Evolutionary conservation across 176 grass and related monocot genomes (phyloP).

Genomic region (Calamus simplicifolius): DNA sequence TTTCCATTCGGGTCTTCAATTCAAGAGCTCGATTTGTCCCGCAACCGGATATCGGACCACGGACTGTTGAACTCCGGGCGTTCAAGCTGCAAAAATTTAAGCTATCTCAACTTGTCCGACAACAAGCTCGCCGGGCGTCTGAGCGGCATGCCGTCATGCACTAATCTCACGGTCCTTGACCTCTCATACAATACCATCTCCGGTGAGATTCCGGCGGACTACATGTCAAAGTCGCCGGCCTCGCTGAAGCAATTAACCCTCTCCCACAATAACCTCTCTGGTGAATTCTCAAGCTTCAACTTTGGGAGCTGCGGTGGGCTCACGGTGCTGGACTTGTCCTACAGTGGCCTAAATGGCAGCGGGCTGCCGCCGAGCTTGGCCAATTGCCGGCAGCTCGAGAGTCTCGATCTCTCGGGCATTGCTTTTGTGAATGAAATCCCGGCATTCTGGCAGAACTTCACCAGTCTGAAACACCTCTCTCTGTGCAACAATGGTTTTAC

Average conservation of each 20-base stretch:
- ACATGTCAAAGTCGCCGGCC: conserved; percentile 33
- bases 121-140: conserved; percentile 53
- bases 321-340: conserved; percentile 53
- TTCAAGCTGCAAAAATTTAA: conserved; percentile 46
- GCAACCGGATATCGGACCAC: conserved; percentile 44
- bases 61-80: conserved; percentile 66
- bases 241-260: conserved; percentile 41
- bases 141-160: conserved; percentile 39
- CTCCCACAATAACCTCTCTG: conserved; percentile 73
- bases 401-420: conserved; percentile 66
- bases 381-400: conserved; percentile 40
- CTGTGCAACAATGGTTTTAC: conserved; percentile 54
- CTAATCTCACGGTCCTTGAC: conserved; percentile 41
- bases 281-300: conserved; percentile 51
- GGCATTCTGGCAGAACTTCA: conserved; percentile 31
- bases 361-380: conserved; percentile 37
- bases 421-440: conserved; percentile 44
- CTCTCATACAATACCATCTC: conserved; percentile 76
- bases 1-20: conserved; percentile 56
- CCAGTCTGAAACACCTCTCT: conserved; percentile 33
- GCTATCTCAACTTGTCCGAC: conserved; percentile 80
- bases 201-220: conserved; percentile 32
- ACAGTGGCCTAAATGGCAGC: conserved; percentile 40
- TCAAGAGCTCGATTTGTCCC: conserved; percentile 60
- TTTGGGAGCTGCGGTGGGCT: conserved; percentile 60